Evolutionary conservation across 352 stramenopile genomes (phyloP).

Genomic region (Albugo laibachii): DNA sequence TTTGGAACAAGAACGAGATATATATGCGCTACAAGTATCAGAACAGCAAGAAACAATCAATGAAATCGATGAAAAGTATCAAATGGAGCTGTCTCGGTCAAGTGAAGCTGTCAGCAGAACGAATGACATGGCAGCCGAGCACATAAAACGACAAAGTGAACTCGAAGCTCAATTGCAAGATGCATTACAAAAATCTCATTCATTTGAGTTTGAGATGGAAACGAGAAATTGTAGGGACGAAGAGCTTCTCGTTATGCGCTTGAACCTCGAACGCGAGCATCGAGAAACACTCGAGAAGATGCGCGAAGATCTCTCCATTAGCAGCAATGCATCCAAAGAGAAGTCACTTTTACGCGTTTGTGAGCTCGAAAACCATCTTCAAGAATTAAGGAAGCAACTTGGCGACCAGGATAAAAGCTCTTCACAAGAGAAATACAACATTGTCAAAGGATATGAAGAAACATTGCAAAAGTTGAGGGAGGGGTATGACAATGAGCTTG

Average conservation of each 20-base stretch:
- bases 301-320: slow-evolving; percentile 6
- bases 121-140: too few relatives aligned
- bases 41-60: too few relatives aligned
- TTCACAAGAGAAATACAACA: not conserved
- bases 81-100: too few relatives aligned
- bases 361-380: not conserved
- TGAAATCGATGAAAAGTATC: too few relatives aligned
- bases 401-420: not conserved
- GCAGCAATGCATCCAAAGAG: too few relatives aligned
- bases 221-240: too few relatives aligned
- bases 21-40: not conserved
- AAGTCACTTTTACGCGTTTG: not conserved
- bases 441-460: not conserved
- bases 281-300: slow-evolving; percentile 8
- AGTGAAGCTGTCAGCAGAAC: too few relatives aligned
- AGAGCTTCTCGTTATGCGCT: too few relatives aligned
- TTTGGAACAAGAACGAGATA: not conserved
- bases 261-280: slow-evolving; percentile 11
- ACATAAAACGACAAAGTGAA: not conserved
- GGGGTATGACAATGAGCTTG: not conserved
- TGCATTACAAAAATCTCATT: not conserved
- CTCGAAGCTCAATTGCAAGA: slow-evolving; percentile 1
- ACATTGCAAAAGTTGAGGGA: not conserved
- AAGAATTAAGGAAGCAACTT: not conserved
- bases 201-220: not conserved